These are phyloP conservation scores for Dioscorea zingiberensis DNA, from an alignment of 106 monocot species.

Conservation along the genomic window DNA sequence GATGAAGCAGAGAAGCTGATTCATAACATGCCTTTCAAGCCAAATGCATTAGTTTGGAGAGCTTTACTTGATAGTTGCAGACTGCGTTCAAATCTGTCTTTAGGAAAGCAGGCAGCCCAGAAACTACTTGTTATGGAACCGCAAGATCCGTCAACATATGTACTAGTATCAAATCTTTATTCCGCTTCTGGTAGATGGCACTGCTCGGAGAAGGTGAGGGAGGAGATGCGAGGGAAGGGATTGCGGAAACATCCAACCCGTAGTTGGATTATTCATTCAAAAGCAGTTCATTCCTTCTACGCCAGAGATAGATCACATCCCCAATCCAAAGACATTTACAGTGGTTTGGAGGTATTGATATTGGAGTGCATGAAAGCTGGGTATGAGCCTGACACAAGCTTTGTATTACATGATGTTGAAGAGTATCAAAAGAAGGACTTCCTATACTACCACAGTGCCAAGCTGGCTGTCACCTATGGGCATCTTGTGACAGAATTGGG, in stretches of 20 bases:
- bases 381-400: constrained; percentile 78
- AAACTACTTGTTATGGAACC: constrained; percentile 52
- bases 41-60: constrained; percentile 51
- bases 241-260: constrained; percentile 57
- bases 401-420: constrained; percentile 91
- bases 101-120: constrained; percentile 32
- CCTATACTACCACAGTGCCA: constrained; percentile 83
- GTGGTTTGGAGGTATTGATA: constrained; percentile 72
- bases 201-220: constrained; percentile 67
- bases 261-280: constrained; percentile 60
- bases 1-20: constrained; percentile 62
- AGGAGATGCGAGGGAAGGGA: constrained; percentile 72
- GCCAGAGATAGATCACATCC: constrained; percentile 72
- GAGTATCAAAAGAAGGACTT: constrained; percentile 93
- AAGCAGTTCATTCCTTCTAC: constrained; percentile 54
- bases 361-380: constrained; percentile 78
- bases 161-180: constrained; percentile 73
- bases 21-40: constrained; percentile 48
- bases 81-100: constrained; percentile 23
- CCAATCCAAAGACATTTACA: constrained; percentile 57
- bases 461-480: constrained; percentile 63
- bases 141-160: constrained; percentile 45
- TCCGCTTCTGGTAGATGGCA: constrained; percentile 86
- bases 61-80: constrained; percentile 58
- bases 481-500: constrained; percentile 24